Conservation (phyloP, 106 monocot species). For the Allium sativum region DNA sequence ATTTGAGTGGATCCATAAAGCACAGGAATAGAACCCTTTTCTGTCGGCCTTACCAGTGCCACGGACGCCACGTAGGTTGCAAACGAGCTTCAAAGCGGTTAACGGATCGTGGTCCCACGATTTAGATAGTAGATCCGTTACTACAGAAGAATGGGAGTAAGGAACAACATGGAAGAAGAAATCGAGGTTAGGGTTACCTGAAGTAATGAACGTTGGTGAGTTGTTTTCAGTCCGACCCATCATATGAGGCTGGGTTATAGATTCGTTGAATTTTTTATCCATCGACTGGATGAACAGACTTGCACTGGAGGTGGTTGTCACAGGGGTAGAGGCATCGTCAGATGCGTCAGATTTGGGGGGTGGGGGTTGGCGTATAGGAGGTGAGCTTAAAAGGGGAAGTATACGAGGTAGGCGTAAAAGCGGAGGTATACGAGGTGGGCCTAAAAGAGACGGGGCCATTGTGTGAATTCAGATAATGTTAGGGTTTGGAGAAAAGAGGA, state of each 20-base stretch:
- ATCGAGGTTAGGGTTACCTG: constrained; percentile 47
- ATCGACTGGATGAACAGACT: not conserved
- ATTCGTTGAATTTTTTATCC: constrained; percentile 1
- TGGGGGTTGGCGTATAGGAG: not conserved
- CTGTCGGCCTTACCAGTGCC: constrained; percentile 34
- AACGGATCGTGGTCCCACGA: constrained; percentile 27
- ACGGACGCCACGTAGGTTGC: constrained; percentile 34
- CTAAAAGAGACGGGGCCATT: not conserved
- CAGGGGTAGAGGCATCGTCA: not conserved
- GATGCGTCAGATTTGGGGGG: not conserved
- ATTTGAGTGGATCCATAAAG: constrained; percentile 36
- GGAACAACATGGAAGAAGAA: constrained; percentile 30
- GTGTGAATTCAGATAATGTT: not conserved
- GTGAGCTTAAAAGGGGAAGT: not conserved
- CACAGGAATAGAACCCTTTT: constrained; percentile 34
- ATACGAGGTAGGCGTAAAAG: not conserved
- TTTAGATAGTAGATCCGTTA: constrained; percentile 9
- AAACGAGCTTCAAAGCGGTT: constrained; percentile 33
- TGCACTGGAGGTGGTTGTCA: too few species aligned
- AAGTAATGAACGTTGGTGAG: constrained; percentile 33
- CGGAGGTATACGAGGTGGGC: too few species aligned
- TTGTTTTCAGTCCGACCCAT: constrained; percentile 42
- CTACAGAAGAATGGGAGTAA: not conserved
- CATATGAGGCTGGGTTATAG: not conserved
- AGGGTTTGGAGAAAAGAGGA: too few species aligned